phyloP scores from a whole-genome alignment of 352 stramenopile species.

The Thalassiosira sp. region DNA sequence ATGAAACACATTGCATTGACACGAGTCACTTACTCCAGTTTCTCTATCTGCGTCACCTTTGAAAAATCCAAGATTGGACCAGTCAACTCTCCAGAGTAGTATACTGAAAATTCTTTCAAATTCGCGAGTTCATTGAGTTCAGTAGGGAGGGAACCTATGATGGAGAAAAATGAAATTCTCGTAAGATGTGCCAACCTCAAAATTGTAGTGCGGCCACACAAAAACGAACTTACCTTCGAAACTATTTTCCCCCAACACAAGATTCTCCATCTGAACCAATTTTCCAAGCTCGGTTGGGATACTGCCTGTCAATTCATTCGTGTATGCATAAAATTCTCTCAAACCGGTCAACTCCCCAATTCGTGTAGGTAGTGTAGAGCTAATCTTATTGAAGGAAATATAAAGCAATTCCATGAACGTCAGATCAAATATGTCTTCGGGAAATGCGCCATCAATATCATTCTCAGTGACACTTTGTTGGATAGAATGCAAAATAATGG shows the following conservation, averaged over 20 bases:
- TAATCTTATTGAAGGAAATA: constrained; percentile 59
- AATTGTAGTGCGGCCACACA: background rate
- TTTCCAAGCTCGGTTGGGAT: constrained; percentile 75
- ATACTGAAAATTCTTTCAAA: constrained; percentile 59
- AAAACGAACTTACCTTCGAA: constrained; percentile 39
- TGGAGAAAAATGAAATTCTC: too few species aligned
- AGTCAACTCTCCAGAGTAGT: constrained; percentile 31
- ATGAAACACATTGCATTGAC: background rate
- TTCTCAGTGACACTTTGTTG: constrained; percentile 55
- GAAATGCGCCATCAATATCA: constrained; percentile 55
- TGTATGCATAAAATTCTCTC: constrained; percentile 62
- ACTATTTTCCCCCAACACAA: constrained; percentile 53
- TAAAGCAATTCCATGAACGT: constrained; percentile 51
- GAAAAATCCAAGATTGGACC: constrained; percentile 47
- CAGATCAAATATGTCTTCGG: constrained; percentile 70
- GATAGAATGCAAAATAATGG: constrained; percentile 1
- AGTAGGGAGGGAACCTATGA: constrained; percentile 39
- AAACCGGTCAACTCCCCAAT: constrained; percentile 65
- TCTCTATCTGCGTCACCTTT: constrained; percentile 46
- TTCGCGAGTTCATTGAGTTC: constrained; percentile 56
- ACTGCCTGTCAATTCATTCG: constrained; percentile 59
- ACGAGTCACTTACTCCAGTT: constrained; percentile 44
- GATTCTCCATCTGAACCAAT: constrained; percentile 48
- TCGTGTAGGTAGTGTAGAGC: constrained; percentile 50
- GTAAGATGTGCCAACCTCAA: background rate